These are phyloP conservation scores for Aurinia saxatilis DNA, from an alignment of 345 rosid genomes.

Conservation along the genomic window DNA sequence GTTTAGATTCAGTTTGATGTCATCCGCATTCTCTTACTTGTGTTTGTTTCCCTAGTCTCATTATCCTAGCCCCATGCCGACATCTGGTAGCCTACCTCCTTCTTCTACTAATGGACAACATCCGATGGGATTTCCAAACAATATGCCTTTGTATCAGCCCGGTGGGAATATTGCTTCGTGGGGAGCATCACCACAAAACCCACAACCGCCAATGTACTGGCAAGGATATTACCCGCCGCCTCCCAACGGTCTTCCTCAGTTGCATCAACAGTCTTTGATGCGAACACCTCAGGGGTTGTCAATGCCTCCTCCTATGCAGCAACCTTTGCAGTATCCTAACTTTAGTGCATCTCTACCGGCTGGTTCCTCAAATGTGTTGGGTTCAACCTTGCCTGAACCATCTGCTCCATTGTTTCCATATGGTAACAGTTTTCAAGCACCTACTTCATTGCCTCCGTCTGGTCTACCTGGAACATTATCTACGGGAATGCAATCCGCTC, in stretches of 20 bases:
- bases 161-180: slow-evolving; percentile 74
- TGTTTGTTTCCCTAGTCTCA: slow-evolving; percentile 61
- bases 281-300: slow-evolving; percentile 70
- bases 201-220: slow-evolving; percentile 91
- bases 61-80: slow-evolving; percentile 54
- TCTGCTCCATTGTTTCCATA: slow-evolving; percentile 36
- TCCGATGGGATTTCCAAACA: slow-evolving; percentile 60
- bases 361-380: slow-evolving; percentile 41
- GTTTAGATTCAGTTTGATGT: too few relatives aligned
- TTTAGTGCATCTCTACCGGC: slow-evolving; percentile 47
- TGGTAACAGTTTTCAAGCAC: slow-evolving; percentile 34
- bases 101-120: slow-evolving; percentile 44
- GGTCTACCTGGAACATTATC: slow-evolving; percentile 13
- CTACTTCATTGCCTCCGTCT: slow-evolving; percentile 34
- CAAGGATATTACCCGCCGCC: slow-evolving; percentile 75
- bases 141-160: slow-evolving; percentile 78
- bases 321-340: slow-evolving; percentile 65
- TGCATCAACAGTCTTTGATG: slow-evolving; percentile 80
- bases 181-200: slow-evolving; percentile 77
- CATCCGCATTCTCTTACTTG: neutral
- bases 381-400: slow-evolving; percentile 47
- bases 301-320: slow-evolving; percentile 63
- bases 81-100: slow-evolving; percentile 57
- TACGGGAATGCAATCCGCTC: slow-evolving; percentile 31
- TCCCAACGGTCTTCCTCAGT: slow-evolving; percentile 70